Conservation (phyloP, 495 filamentous ascomycete species). For the Neurospora sp. region DNA sequence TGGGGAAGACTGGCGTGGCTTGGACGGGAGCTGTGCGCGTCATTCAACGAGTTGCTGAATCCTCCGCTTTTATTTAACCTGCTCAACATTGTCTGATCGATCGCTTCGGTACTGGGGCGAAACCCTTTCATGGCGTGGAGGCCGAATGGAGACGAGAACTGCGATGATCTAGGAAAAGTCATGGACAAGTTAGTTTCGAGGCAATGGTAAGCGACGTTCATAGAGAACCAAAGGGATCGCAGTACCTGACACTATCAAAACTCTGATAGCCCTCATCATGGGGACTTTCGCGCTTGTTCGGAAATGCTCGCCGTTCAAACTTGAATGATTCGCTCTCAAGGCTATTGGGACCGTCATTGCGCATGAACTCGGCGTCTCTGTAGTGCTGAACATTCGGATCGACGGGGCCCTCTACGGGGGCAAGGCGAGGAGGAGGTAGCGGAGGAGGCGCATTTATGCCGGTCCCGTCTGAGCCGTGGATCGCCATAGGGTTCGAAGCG, state of each 20-base stretch:
- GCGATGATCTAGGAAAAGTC: constrained; percentile 12
- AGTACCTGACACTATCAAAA: constrained; percentile 30
- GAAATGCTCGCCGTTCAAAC: constrained; percentile 15
- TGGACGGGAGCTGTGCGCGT: constrained; percentile 31
- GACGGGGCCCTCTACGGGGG: constrained; percentile 28
- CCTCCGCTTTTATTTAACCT: constrained; percentile 55
- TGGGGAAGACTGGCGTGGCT: constrained; percentile 38
- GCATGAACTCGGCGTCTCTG: constrained; percentile 15
- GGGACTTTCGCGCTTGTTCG: constrained; percentile 15
- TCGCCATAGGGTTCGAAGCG: constrained; percentile 26
- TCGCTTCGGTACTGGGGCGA: constrained; percentile 53
- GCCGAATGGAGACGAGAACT: constrained; percentile 23
- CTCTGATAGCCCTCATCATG: constrained; percentile 46
- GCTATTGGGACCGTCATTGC: constrained; percentile 10
- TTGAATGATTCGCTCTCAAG: constrained; percentile 19
- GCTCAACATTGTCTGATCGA: constrained; percentile 70
- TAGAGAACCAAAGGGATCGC: background rate
- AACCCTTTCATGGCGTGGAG: constrained; percentile 42
- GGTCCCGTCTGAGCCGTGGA: constrained; percentile 14
- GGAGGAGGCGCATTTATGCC: constrained; percentile 36
- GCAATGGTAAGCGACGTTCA: background rate
- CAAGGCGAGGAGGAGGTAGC: constrained; percentile 35
- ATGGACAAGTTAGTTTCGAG: constrained; percentile 8
- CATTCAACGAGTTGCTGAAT: constrained; percentile 42
- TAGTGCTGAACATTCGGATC: constrained; percentile 17